phyloP scores from a whole-genome alignment of 176 grass and related monocot species.

The Aegilops bicornis region DNA sequence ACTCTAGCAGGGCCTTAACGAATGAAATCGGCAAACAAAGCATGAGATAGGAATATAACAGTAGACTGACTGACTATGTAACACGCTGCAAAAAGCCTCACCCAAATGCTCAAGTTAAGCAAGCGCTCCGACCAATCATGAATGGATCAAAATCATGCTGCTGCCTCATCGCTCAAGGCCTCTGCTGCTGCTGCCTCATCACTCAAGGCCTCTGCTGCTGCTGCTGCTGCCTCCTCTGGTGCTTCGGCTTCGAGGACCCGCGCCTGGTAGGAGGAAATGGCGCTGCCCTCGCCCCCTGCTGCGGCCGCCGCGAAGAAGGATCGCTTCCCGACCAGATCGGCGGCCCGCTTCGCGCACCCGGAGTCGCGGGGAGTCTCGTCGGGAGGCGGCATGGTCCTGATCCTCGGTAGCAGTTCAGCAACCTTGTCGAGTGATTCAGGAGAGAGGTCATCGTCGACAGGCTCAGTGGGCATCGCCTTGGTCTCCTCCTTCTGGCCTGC shows the following conservation, averaged over 20 bases:
- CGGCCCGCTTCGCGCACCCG: conserved; percentile 67
- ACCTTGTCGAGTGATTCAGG: conserved; percentile 64
- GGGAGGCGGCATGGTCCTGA: conserved; percentile 51
- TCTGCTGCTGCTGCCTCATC: neutral
- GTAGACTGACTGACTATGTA: neutral
- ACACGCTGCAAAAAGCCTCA: conserved; percentile 31
- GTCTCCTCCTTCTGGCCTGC: neutral
- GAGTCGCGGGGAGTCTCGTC: conserved; percentile 75
- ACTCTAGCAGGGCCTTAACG: too few species aligned
- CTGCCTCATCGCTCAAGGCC: neutral
- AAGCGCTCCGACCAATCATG: conserved; percentile 9
- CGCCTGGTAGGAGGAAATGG: conserved; percentile 32
- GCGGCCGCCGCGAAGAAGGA: conserved; percentile 47
- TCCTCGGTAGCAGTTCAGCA: conserved; percentile 63
- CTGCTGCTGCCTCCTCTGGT: neutral
- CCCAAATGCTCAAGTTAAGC: conserved; percentile 41
- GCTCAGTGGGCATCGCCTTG: conserved; percentile 10
- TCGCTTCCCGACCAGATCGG: conserved; percentile 55
- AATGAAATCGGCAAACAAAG: too few species aligned
- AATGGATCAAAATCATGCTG: neutral
- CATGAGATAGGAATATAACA: too few species aligned
- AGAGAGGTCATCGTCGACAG: conserved; percentile 3
- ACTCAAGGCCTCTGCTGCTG: neutral
- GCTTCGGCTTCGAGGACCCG: conserved; percentile 40
- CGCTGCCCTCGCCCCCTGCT: neutral